Base-by-base conservation (phyloP, 2,329 filamentous ascomycete genomes). In the Pyricularia grisea region DNA sequence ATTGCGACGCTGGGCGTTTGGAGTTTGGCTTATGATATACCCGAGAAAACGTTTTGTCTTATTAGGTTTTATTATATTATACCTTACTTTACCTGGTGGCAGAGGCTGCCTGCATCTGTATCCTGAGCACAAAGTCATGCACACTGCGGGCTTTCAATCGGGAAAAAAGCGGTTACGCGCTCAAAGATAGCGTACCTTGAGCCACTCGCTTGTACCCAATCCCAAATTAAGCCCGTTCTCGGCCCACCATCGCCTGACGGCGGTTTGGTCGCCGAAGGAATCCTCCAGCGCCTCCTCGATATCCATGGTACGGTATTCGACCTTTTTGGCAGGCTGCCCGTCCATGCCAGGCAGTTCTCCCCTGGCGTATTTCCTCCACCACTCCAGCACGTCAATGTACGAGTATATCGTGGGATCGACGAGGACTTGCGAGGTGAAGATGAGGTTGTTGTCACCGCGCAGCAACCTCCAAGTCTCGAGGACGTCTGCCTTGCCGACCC, bases 221-320 rank as follows among this genome's bases (percentile, higher is more conserved):
- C 92, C 91, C 68, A 96, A 78, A 75, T 95, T 94, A 71, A 96
- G 80, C 0, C 92, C 93, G 73, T 95, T 94, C 72, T 84, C 82
- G 28, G 92, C 90, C 94, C 94, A 98, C 94, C 94, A 98, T 71
- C 85, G 84, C 69, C 92, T 83, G 23, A 97, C 92, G 55, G 86
- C 85, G 72, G 89, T 87, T 71, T 93, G 71, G 68, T 90, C 89
- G 10, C 86, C 87, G 67, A 94, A 87, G 27, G 92, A 92, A 76
- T 97, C 94, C 77, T 97, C 94, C 58, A 97, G 84, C 0, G 94
- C 94, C 79, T 97, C 94, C 77, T 97, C 94, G 71, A 98, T 95
- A 78, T 97, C 93, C 78, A 93, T 97, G 0, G 93, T 97, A 78
- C 94, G 94, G 79, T 97, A 97, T 78, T 97, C 93, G 30, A 97